A percentile compares a stretch with the other conserved stretches of the same genome.
phyloP scores from a whole-genome alignment of 2,329 filamentous ascomycete genomes.

The Dactylellina haptotyla region DNA sequence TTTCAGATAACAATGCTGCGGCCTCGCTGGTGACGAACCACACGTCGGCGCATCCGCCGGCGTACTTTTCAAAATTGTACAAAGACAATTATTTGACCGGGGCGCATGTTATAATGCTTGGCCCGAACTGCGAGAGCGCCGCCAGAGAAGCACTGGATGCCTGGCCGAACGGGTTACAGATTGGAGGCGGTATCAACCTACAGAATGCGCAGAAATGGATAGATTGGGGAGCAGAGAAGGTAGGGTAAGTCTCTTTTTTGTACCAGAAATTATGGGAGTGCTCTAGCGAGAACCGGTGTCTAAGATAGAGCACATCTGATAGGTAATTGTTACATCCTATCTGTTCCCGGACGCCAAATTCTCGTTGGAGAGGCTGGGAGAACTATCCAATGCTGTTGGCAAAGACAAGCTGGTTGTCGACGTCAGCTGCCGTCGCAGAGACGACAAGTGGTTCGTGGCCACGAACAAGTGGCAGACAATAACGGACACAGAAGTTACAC shows the following conservation, averaged over 20 bases:
- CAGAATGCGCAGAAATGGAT: slow-evolving; percentile 87
- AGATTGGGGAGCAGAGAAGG: slow-evolving; percentile 82
- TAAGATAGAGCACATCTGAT: slow-evolving; percentile 55
- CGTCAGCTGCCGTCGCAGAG: slow-evolving; percentile 84
- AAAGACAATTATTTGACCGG: slow-evolving; percentile 76
- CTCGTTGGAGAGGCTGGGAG: slow-evolving; percentile 77
- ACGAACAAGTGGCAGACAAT: slow-evolving; percentile 99
- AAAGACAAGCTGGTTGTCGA: slow-evolving; percentile 89
- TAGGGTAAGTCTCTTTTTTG: slow-evolving; percentile 61
- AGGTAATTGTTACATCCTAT: slow-evolving; percentile 97
- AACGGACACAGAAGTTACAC: slow-evolving; percentile 91
- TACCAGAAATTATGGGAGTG: background rate
- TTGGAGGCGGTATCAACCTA: slow-evolving; percentile 93
- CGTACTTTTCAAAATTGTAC: slow-evolving; percentile 85
- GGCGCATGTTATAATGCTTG: slow-evolving; percentile 96
- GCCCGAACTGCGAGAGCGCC: slow-evolving; percentile 83
- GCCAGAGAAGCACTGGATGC: slow-evolving; percentile 78
- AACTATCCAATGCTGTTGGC: slow-evolving; percentile 76
- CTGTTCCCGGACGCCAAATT: slow-evolving; percentile 88
- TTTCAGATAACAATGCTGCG: slow-evolving; percentile 65
- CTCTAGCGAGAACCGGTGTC: background rate
- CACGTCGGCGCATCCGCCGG: slow-evolving; percentile 83
- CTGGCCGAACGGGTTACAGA: slow-evolving; percentile 84
- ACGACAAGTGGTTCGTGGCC: slow-evolving; percentile 88
- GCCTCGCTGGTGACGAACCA: slow-evolving; percentile 87